A percentile compares a stretch with the other conserved stretches of the same genome.
phyloP scores from a whole-genome alignment of 331 rosid genomes.

The Quercus tomentella region DNA sequence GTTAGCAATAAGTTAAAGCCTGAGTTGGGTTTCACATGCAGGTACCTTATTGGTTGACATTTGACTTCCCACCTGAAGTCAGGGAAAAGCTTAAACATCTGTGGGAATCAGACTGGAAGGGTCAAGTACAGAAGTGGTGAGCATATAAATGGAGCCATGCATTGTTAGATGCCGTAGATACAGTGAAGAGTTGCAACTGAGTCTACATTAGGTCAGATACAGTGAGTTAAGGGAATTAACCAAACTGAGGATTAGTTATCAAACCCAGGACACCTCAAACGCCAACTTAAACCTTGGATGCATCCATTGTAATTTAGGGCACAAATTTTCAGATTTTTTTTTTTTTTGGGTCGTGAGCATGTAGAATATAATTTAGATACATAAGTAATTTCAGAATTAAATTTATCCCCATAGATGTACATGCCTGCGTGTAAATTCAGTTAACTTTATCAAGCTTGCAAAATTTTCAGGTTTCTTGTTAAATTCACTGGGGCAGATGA shows the following conservation, averaged over 20 bases:
- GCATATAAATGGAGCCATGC: slow-evolving; percentile 3
- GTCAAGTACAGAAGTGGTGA: slow-evolving; percentile 96
- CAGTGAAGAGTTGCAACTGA: neutral
- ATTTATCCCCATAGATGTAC: too few relatives aligned
- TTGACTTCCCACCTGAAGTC: slow-evolving; percentile 86
- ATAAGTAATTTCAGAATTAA: neutral
- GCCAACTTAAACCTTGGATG: neutral
- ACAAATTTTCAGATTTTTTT: neutral
- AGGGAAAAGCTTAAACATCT: slow-evolving; percentile 60
- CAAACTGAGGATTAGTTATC: too few relatives aligned
- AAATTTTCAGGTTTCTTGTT: slow-evolving; percentile 65
- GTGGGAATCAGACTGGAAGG: slow-evolving; percentile 93
- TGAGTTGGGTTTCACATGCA: slow-evolving; percentile 33
- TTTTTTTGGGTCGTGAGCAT: too few relatives aligned
- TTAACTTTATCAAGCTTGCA: neutral
- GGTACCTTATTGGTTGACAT: slow-evolving; percentile 85
- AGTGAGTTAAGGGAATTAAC: neutral
- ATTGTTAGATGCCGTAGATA: neutral
- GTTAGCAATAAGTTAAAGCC: neutral
- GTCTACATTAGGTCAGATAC: slow-evolving; percentile 10
- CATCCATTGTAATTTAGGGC: neutral
- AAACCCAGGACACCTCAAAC: too few relatives aligned
- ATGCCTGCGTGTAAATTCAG: neutral
- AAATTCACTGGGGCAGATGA: slow-evolving; percentile 69
- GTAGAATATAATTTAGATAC: neutral